Evolutionary conservation across 345 rosid genomes (phyloP).

Genomic region (Eucalyptus polyanthemos): DNA sequence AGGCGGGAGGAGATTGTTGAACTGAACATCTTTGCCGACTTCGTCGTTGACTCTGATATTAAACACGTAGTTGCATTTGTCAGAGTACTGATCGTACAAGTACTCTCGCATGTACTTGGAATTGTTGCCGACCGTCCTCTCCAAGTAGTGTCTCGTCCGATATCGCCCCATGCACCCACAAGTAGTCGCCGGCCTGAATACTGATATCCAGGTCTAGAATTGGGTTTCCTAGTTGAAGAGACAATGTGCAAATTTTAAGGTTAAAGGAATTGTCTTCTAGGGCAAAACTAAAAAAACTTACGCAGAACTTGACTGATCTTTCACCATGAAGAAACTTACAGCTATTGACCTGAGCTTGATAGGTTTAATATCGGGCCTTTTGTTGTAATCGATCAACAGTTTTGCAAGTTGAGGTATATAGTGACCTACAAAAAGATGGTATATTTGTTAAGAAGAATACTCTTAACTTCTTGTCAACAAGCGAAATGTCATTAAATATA

Average conservation of each 20-base stretch:
- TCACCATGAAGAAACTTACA: not conserved
- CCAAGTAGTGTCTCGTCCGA: conserved; percentile 12
- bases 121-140: conserved; percentile 13
- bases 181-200: conserved; percentile 7
- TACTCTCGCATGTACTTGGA: conserved; percentile 3
- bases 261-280: not conserved
- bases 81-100: not conserved
- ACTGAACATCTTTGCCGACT: not conserved
- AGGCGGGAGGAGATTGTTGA: conserved; percentile 5
- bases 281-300: not conserved
- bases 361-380: not conserved
- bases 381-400: conserved; percentile 11
- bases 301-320: not conserved
- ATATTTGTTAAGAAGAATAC: not conserved
- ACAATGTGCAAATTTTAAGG: not conserved
- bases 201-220: conserved; percentile 24
- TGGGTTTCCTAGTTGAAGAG: conserved; percentile 25
- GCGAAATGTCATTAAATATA: not conserved
- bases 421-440: conserved; percentile 10
- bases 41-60: not conserved
- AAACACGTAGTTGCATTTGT: conserved; percentile 5
- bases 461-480: not conserved
- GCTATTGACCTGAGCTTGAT: conserved; percentile 24
- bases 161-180: conserved; percentile 27
- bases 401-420: conserved; percentile 23